phyloP scores from a whole-genome alignment of 2,329 filamentous ascomycete species.

The Aspergillus quadrilineatus region DNA sequence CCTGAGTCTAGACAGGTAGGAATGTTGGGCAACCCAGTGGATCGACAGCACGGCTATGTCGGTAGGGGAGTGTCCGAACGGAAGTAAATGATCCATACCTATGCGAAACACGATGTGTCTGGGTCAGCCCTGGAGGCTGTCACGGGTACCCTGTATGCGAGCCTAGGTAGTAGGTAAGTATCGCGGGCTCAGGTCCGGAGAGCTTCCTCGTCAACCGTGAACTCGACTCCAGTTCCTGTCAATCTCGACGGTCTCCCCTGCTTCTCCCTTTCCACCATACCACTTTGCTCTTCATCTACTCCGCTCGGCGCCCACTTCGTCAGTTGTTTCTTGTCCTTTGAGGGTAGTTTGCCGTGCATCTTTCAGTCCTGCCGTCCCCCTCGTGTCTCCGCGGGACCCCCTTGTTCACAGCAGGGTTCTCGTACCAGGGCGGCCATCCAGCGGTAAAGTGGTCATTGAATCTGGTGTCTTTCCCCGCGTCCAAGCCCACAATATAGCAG shows the following conservation, averaged over 20 bases:
- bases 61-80: neutral
- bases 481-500: constrained; percentile 9
- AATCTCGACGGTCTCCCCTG: neutral
- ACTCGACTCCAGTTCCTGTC: neutral
- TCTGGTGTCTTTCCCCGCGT: neutral
- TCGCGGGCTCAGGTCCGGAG: constrained; percentile 1
- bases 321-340: constrained; percentile 6
- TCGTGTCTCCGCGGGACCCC: constrained; percentile 2
- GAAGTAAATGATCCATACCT: neutral
- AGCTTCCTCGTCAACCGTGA: neutral
- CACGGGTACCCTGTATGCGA: neutral
- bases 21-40: neutral
- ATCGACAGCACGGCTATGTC: neutral
- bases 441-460: neutral
- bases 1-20: too few species aligned
- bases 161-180: constrained; percentile 1
- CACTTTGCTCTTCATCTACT: constrained; percentile 1
- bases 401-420: constrained; percentile 12
- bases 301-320: neutral
- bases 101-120: neutral
- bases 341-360: neutral
- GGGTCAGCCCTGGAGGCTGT: neutral
- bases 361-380: constrained; percentile 1
- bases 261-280: constrained; percentile 26
- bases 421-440: constrained; percentile 10